Conservation (phyloP, 2,329 filamentous ascomycete genomes). For the Sporothrix dimorphospora region DNA sequence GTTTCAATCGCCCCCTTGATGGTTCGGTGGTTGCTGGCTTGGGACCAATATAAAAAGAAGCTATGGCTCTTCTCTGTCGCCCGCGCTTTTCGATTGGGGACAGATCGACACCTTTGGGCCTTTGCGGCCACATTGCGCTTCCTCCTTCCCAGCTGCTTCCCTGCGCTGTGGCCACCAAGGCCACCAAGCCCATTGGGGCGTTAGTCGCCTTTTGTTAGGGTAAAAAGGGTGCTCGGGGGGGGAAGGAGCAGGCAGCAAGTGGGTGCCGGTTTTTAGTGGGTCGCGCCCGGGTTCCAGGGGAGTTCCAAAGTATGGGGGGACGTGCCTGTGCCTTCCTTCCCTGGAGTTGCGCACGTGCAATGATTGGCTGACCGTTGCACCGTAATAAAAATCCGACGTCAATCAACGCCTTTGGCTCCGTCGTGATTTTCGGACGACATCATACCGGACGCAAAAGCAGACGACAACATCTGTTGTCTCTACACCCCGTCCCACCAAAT, state of each 20-base stretch:
- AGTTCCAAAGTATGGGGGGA: background rate
- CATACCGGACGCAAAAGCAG: background rate
- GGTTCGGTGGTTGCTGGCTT: background rate
- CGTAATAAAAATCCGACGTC: constrained; percentile 10
- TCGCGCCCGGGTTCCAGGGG: background rate
- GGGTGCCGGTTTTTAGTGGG: constrained; percentile 12
- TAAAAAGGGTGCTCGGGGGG: background rate
- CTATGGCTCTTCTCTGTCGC: background rate
- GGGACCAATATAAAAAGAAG: constrained; percentile 10
- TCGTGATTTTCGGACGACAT: background rate
- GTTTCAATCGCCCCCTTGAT: constrained; percentile 1
- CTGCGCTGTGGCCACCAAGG: background rate
- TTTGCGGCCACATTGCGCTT: constrained; percentile 20
- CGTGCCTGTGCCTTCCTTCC: background rate
- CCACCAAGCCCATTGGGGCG: constrained; percentile 3
- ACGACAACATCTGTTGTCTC: background rate
- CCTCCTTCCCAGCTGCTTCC: constrained; percentile 4
- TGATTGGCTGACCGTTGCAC: constrained; percentile 18
- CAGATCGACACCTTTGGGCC: constrained; percentile 19
- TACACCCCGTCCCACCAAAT: background rate
- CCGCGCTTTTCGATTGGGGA: constrained; percentile 2
- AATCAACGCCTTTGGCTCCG: background rate
- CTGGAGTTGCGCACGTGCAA: constrained; percentile 25
- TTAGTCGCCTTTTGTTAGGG: background rate
- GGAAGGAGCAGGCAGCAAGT: background rate